Evolutionary conservation across 192 early-diverging fungal genomes (phyloP).

Genomic region (Jimgerdemannia flammicorona): DNA sequence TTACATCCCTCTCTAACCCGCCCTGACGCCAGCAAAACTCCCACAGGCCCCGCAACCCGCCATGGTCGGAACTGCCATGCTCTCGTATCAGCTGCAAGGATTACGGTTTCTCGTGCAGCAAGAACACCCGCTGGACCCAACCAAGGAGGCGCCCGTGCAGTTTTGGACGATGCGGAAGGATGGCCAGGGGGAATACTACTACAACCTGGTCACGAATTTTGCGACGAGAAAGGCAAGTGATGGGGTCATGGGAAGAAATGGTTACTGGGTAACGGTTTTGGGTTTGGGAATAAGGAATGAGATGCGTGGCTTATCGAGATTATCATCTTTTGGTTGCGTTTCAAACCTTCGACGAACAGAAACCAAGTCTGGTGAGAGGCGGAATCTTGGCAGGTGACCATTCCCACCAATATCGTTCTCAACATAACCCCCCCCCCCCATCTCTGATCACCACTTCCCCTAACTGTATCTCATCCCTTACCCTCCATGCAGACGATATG

Average conservation of each 20-base stretch:
- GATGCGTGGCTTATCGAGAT: too few relatives aligned
- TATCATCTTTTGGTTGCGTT: too few relatives aligned
- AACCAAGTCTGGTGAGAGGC: background rate
- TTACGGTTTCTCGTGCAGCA: background rate
- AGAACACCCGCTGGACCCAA: background rate
- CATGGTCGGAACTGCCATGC: background rate
- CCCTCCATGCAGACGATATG: constrained; percentile 92
- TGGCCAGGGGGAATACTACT: background rate
- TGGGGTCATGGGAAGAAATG: too few relatives aligned
- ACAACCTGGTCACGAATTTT: background rate
- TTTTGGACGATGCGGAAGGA: background rate
- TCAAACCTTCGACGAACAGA: background rate
- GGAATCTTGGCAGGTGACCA: constrained; percentile 1
- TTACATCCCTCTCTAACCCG: background rate
- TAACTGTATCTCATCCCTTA: too few relatives aligned
- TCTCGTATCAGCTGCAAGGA: background rate
- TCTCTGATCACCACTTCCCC: constrained; percentile 20
- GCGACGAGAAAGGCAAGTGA: background rate
- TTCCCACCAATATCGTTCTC: too few relatives aligned
- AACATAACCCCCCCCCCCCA: background rate
- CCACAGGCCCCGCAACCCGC: background rate
- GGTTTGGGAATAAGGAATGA: too few relatives aligned
- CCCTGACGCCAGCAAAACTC: background rate
- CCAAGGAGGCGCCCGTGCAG: background rate
- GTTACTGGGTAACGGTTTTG: too few relatives aligned